A percentile compares a stretch with the other conserved stretches of the same genome.
These are phyloP conservation scores for Geotrichum ghanense DNA, from an alignment of 805 yeast species.

Conservation along the genomic window DNA sequence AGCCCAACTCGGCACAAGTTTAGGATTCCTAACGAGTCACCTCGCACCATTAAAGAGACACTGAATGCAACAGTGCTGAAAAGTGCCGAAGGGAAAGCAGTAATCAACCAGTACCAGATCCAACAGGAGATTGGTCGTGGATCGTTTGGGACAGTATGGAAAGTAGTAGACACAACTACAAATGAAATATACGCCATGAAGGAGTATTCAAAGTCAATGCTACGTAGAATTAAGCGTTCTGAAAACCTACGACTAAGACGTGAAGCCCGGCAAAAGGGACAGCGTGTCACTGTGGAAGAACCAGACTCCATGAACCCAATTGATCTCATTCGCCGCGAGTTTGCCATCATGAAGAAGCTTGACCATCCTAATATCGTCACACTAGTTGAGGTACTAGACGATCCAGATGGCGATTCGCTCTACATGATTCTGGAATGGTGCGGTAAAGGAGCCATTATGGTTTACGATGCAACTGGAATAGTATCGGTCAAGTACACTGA, in stretches of 20 bases:
- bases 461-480: slow-evolving; percentile 25
- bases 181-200: slow-evolving; percentile 39
- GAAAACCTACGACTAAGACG: slow-evolving; percentile 14
- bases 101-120: slow-evolving; percentile 44
- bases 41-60: slow-evolving; percentile 26
- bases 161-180: slow-evolving; percentile 63
- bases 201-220: slow-evolving; percentile 28
- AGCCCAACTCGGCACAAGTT: slow-evolving; percentile 28
- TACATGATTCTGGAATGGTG: slow-evolving; percentile 67
- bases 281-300: neutral
- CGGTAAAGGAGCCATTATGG: slow-evolving; percentile 45
- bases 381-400: slow-evolving; percentile 50
- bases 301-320: neutral
- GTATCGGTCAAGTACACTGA: slow-evolving; percentile 28
- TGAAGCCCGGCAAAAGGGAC: slow-evolving; percentile 6
- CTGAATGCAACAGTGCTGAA: slow-evolving; percentile 19
- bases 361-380: slow-evolving; percentile 64
- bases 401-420: slow-evolving; percentile 44
- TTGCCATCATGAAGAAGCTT: slow-evolving; percentile 67
- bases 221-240: slow-evolving; percentile 23
- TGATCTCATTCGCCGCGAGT: slow-evolving; percentile 39
- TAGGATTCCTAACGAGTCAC: slow-evolving; percentile 22
- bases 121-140: slow-evolving; percentile 79
- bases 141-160: slow-evolving; percentile 76
- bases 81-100: slow-evolving; percentile 19